Percentiles rank a stretch among this genome's conserved stretches.
phyloP scores from a whole-genome alignment of 441 rosid genomes.

The Eruca vesicaria region DNA sequence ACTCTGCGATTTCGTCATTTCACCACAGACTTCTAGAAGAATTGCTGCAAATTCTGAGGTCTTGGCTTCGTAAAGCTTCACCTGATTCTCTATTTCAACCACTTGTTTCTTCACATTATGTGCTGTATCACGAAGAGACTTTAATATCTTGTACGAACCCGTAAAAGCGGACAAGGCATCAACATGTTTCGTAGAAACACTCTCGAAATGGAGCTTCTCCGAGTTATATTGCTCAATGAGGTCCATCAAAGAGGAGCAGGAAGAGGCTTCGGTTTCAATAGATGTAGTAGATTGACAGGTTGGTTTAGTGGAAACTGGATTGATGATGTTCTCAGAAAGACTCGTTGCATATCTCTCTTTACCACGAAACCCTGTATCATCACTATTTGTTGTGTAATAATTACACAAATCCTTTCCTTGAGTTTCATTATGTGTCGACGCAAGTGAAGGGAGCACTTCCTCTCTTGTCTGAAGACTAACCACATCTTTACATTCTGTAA shows the following conservation, averaged over 20 bases:
- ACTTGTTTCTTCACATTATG: not conserved
- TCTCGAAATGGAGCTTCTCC: not conserved
- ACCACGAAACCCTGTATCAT: conserved; percentile 2
- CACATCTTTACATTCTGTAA: conserved; percentile 4
- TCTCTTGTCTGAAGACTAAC: not conserved
- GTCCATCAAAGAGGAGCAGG: not conserved
- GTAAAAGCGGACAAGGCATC: not conserved
- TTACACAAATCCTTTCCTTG: conserved; percentile 1
- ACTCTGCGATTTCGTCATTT: not conserved
- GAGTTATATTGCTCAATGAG: not conserved
- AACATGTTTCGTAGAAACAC: not conserved
- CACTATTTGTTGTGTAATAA: not conserved
- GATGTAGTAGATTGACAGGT: not conserved
- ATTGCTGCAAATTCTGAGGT: not conserved
- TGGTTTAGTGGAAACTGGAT: not conserved
- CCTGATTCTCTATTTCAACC: not conserved
- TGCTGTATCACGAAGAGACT: not conserved
- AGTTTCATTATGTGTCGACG: not conserved
- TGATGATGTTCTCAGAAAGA: not conserved
- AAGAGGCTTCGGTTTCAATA: not conserved
- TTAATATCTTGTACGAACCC: not conserved
- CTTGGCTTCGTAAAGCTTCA: not conserved
- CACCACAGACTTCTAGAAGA: not conserved
- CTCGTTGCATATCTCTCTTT: not conserved
- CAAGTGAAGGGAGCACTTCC: not conserved